These are phyloP conservation scores for Boletus speciosus DNA, from an alignment of 768 basidiomycete species.

Conservation along the genomic window DNA sequence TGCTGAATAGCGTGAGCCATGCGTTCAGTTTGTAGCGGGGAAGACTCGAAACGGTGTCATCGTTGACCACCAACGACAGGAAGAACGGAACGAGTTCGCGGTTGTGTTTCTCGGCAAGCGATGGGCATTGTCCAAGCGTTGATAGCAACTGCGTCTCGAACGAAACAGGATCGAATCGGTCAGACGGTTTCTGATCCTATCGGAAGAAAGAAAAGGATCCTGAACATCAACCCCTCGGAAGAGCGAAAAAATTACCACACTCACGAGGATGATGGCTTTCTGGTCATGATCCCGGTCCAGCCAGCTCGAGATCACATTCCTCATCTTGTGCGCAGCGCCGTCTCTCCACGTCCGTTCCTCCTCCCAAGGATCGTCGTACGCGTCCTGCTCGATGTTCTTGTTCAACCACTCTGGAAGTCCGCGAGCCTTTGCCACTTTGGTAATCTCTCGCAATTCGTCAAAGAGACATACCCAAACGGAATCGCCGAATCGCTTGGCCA, in stretches of 20 bases:
- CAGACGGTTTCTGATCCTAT: conserved; percentile 40
- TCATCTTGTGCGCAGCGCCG: conserved; percentile 63
- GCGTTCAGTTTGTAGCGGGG: conserved; percentile 60
- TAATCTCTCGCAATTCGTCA: conserved; percentile 48
- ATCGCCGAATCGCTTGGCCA: conserved; percentile 59
- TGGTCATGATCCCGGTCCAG: conserved; percentile 30
- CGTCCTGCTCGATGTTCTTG: conserved; percentile 16
- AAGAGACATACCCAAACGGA: conserved; percentile 71
- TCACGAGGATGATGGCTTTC: conserved; percentile 35
- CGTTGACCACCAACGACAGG: conserved; percentile 43
- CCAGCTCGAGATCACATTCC: conserved; percentile 49
- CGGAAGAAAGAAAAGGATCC: not conserved
- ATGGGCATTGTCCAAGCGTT: conserved; percentile 62
- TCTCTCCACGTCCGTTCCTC: conserved; percentile 77
- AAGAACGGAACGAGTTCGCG: conserved; percentile 86
- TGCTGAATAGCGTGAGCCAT: conserved; percentile 85
- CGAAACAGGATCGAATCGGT: conserved; percentile 66
- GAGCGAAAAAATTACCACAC: not conserved
- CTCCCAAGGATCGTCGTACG: conserved; percentile 45
- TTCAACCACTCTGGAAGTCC: conserved; percentile 27
- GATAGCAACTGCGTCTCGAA: conserved; percentile 82
- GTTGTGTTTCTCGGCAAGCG: conserved; percentile 82
- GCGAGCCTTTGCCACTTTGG: conserved; percentile 1
- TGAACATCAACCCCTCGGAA: not conserved
- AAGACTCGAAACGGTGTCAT: conserved; percentile 37